Evolutionary conservation across 2,329 filamentous ascomycete genomes (phyloP).

Genomic region (Fusarium ramigenum): DNA sequence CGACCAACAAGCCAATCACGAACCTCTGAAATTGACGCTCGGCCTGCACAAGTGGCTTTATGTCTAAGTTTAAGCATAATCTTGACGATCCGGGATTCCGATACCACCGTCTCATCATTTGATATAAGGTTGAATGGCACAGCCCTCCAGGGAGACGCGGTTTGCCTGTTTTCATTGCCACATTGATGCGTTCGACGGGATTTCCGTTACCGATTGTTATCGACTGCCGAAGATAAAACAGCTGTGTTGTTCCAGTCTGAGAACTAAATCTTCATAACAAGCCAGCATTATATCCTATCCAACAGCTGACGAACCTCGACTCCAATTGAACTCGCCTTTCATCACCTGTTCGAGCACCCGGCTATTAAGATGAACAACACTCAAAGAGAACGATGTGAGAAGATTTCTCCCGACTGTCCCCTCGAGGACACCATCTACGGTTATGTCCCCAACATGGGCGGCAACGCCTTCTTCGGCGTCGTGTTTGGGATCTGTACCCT

Average conservation of each 20-base stretch:
- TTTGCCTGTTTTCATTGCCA: not conserved
- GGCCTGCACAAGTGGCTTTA: not conserved
- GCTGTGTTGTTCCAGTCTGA: accelerated
- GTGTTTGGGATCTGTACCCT: not conserved
- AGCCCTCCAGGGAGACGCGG: not conserved
- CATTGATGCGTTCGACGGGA: not conserved
- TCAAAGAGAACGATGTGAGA: not conserved
- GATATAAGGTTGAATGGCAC: not conserved
- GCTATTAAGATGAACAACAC: not conserved
- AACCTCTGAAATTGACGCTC: not conserved
- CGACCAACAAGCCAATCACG: not conserved
- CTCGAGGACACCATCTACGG: not conserved
- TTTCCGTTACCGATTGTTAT: not conserved
- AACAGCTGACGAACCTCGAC: not conserved
- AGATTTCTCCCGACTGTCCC: not conserved
- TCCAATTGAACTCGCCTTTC: accelerated
- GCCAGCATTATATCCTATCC: not conserved
- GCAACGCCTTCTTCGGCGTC: not conserved
- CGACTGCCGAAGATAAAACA: not conserved
- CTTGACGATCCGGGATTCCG: not conserved
- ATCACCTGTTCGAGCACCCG: accelerated
- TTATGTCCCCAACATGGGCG: not conserved
- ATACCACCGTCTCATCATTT: not conserved
- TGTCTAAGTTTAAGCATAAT: not conserved
- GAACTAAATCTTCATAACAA: not conserved